A percentile compares a stretch with the other conserved stretches of the same genome.
These are phyloP conservation scores for Lactarius tabidus DNA, from an alignment of 768 basidiomycete genomes.

Conservation along the genomic window DNA sequence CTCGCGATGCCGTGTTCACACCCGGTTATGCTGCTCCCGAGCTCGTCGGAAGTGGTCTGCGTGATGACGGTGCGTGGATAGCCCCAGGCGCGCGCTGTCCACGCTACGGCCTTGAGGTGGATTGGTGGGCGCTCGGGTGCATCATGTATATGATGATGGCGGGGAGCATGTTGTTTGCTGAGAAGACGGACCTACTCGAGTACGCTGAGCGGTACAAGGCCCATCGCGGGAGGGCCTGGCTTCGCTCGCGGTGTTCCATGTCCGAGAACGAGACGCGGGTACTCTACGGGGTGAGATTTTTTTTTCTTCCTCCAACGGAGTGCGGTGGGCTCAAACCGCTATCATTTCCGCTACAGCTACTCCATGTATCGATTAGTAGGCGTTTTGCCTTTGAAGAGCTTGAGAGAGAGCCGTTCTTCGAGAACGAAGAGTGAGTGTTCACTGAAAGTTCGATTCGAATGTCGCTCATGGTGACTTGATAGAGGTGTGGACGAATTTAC, in stretches of 20 bases:
- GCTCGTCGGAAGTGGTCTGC: slow-evolving; percentile 15
- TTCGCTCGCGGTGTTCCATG: slow-evolving; percentile 18
- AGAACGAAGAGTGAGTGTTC: slow-evolving; percentile 19
- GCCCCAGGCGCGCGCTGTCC: slow-evolving; percentile 13
- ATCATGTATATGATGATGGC: slow-evolving; percentile 24
- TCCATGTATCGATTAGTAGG: slow-evolving; percentile 19
- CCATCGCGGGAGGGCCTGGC: slow-evolving; percentile 18
- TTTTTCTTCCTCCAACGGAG: neutral
- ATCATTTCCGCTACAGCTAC: slow-evolving; percentile 4
- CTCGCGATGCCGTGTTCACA: slow-evolving; percentile 23
- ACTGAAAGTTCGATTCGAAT: neutral
- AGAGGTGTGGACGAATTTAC: slow-evolving; percentile 22
- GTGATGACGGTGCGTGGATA: slow-evolving; percentile 20
- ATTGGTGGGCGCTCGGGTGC: slow-evolving; percentile 28
- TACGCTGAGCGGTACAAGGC: slow-evolving; percentile 19
- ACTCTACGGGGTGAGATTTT: slow-evolving; percentile 22
- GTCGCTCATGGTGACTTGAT: neutral
- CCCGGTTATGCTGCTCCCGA: slow-evolving; percentile 24
- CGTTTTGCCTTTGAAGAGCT: slow-evolving; percentile 25
- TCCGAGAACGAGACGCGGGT: slow-evolving; percentile 17
- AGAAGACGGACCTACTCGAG: slow-evolving; percentile 21
- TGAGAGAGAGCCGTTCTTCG: slow-evolving; percentile 22
- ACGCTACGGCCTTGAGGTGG: slow-evolving; percentile 24
- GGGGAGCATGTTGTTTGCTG: slow-evolving; percentile 22
- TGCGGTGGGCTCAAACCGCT: neutral